Base-by-base conservation (phyloP, 495 filamentous ascomycete genomes). In the Geoglossum glabrum region DNA sequence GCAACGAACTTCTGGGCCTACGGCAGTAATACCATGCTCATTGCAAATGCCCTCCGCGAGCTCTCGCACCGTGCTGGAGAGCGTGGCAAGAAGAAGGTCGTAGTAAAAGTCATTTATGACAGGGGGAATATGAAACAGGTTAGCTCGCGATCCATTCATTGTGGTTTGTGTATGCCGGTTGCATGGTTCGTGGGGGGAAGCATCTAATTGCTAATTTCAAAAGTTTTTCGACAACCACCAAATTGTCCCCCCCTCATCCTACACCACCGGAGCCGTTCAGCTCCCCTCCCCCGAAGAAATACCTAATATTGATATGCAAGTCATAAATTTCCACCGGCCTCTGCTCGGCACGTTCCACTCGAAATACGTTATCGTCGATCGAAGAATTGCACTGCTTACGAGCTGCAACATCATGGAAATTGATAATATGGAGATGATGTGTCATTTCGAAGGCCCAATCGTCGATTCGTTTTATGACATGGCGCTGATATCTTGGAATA, bases 371-470 rank as follows among this genome's bases (percentile, higher is more conserved):
- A 72, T 88, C 19, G 78, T 90, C 8, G 85, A 90, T 64, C 74
- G 85, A 2, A 76, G 76, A 60, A 72, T 82, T 34, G 85, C 77
- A 1, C 67, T 85, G 0, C 60, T 87, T 3, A 79, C 82, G 66
- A 87, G 84, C 69, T 86, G 85, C 64, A 88, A 88, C 60, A 82
- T 88, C 52, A 79, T 67, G 23, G 23, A 36, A 1, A 21, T 85
- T 57, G 81, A 85, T 60, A 87, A 87, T 60, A 38, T 86, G 46
- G 84, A 87, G 69, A 90, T 90, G 85, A 77, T 87, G 73, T 69
- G 77, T n/a, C 82, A 85, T 34, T 62, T 88, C 13, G 84, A 90
- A 65, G 85, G 85, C 0, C 80, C 84, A 0, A 82, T 87, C 60
- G 84, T 88, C 0, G 83, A 88, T 64, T 76, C 77, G 1, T 63